Percentiles rank a stretch among this genome's conserved stretches.
phyloP scores from a whole-genome alignment of 2,329 filamentous ascomycete genomes.

The Verticillium longisporum region DNA sequence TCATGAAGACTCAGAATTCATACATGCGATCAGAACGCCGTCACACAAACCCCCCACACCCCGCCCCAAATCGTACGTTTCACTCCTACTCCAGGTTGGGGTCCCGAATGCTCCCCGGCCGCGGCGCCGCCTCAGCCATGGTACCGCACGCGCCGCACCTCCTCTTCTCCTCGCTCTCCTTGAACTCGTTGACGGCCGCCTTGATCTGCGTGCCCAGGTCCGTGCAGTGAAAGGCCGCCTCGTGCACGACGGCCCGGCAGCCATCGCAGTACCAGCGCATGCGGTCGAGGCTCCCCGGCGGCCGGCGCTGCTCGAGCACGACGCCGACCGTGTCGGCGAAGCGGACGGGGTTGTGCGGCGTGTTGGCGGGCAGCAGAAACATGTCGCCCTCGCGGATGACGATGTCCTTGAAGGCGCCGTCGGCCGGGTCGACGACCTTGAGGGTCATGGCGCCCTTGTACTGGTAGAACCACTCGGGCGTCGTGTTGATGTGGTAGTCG shows the following conservation, averaged over 20 bases:
- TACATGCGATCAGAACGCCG: too few species aligned
- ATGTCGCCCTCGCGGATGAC: slow-evolving; percentile 89
- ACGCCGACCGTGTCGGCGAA: slow-evolving; percentile 93
- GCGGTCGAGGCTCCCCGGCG: slow-evolving; percentile 61
- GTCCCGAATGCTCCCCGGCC: slow-evolving; percentile 49
- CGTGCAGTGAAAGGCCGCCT: slow-evolving; percentile 80
- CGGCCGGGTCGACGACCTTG: slow-evolving; percentile 66
- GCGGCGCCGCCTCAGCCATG: slow-evolving; percentile 65
- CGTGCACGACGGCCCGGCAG: slow-evolving; percentile 62
- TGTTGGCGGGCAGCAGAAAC: slow-evolving; percentile 88
- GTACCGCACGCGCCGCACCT: slow-evolving; percentile 72
- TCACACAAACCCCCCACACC: too few species aligned
- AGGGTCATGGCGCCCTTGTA: slow-evolving; percentile 89
- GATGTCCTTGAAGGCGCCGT: slow-evolving; percentile 65
- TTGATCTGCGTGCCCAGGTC: slow-evolving; percentile 95
- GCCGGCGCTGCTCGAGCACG: slow-evolving; percentile 81
- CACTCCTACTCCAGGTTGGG: slow-evolving; percentile 41
- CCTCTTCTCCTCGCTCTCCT: slow-evolving; percentile 56
- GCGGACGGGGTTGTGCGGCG: slow-evolving; percentile 91
- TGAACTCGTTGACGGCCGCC: slow-evolving; percentile 78
- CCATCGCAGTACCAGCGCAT: slow-evolving; percentile 83
- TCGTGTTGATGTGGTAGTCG: slow-evolving; percentile 97
- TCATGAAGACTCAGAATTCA: too few species aligned
- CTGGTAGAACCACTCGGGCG: slow-evolving; percentile 97
- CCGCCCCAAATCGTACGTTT: too few species aligned